A percentile compares a stretch with the other conserved stretches of the same genome.
Evolutionary conservation across 2,329 filamentous ascomycete species (phyloP).

Genomic region (Scopulariopsis brevicaulis): DNA sequence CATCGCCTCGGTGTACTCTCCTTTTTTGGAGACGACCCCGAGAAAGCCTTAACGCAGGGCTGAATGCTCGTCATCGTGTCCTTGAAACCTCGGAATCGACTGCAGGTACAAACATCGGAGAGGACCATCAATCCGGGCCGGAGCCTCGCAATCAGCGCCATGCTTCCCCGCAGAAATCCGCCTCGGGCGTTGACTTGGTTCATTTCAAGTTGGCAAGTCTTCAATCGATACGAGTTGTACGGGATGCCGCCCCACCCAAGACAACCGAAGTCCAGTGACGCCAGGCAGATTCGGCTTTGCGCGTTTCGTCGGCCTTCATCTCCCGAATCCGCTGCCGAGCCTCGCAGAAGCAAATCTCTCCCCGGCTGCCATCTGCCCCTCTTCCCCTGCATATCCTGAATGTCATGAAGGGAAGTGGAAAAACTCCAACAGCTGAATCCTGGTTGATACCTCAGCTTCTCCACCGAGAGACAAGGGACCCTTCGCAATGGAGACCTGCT

Average conservation of each 20-base stretch:
- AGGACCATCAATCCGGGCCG: not conserved
- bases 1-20: not conserved
- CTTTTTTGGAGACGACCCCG: not conserved
- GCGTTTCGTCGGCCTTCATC: not conserved
- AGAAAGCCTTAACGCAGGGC: conserved; percentile 1
- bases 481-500: too few species aligned
- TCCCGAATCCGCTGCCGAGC: not conserved
- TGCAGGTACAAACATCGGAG: not conserved
- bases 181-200: not conserved
- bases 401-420: not conserved
- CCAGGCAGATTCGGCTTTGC: not conserved
- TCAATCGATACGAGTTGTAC: not conserved
- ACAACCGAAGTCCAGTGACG: too few species aligned
- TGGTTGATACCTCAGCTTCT: not conserved
- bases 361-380: not conserved
- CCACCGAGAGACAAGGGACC: not conserved
- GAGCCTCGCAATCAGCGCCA: not conserved
- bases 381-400: not conserved
- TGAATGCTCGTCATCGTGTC: not conserved
- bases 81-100: not conserved
- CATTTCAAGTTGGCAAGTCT: not conserved
- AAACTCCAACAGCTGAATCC: not conserved
- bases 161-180: not conserved
- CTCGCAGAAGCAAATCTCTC: not conserved
- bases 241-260: too few species aligned